Conservation (phyloP, 352 stramenopile genomes). For the Phytophthora gonapodyides region DNA sequence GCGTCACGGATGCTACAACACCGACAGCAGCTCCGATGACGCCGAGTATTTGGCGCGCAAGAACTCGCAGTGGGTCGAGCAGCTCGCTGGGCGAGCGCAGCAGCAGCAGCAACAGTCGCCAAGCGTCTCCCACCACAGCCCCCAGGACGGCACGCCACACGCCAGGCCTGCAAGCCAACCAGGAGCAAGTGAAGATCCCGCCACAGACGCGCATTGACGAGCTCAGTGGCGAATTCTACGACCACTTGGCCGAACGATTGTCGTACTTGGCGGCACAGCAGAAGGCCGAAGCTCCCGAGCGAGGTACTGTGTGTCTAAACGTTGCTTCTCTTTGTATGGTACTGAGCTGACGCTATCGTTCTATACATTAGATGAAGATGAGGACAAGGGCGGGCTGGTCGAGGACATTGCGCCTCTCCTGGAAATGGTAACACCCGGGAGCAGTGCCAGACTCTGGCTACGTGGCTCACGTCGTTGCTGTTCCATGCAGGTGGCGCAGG, state of each 20-base stretch:
- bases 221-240: slow-evolving; percentile 64
- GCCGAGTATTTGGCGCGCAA: slow-evolving; percentile 50
- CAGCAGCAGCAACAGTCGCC: slow-evolving; percentile 40
- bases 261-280: slow-evolving; percentile 36
- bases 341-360: neutral
- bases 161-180: slow-evolving; percentile 56
- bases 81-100: slow-evolving; percentile 45
- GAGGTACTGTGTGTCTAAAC: slow-evolving; percentile 5
- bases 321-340: neutral
- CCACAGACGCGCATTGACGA: slow-evolving; percentile 65
- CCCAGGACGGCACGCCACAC: slow-evolving; percentile 35
- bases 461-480: neutral
- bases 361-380: slow-evolving; percentile 20
- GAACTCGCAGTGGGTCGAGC: slow-evolving; percentile 51
- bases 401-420: slow-evolving; percentile 46
- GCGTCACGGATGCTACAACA: slow-evolving; percentile 23
- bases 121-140: slow-evolving; percentile 39
- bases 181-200: slow-evolving; percentile 69
- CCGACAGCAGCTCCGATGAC: slow-evolving; percentile 37
- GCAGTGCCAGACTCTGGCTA: neutral
- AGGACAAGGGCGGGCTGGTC: slow-evolving; percentile 14
- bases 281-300: slow-evolving; percentile 16
- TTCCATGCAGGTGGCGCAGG: slow-evolving; percentile 40
- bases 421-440: slow-evolving; percentile 47
- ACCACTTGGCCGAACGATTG: slow-evolving; percentile 54